A percentile compares a stretch with the other conserved stretches of the same genome.
These are phyloP conservation scores for Boletus eberwhitei DNA, from an alignment of 768 basidiomycete species.

Conservation along the genomic window DNA sequence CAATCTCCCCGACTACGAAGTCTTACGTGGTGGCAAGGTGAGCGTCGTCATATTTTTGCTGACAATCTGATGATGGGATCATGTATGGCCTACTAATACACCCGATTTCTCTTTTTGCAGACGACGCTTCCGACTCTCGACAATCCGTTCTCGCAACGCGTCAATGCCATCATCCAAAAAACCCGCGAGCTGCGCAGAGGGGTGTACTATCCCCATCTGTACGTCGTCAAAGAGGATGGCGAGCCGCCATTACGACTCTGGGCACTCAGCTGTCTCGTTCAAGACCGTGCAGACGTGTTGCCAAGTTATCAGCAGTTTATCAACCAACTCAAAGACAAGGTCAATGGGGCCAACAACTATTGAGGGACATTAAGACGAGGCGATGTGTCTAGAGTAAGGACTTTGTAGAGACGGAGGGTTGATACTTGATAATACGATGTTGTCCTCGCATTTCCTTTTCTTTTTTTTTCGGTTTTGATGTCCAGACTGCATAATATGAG, in stretches of 20 bases:
- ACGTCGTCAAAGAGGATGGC: slow-evolving; percentile 97
- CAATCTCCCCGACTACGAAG: slow-evolving; percentile 82
- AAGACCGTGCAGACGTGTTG: slow-evolving; percentile 91
- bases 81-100: background rate
- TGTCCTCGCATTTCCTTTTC: background rate
- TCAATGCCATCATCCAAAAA: slow-evolving; percentile 93
- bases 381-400: background rate
- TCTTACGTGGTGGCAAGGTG: slow-evolving; percentile 92
- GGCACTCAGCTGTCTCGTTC: slow-evolving; percentile 92
- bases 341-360: slow-evolving; percentile 34
- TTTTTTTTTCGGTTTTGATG: background rate
- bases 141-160: slow-evolving; percentile 92
- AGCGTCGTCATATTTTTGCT: background rate
- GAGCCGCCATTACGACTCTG: slow-evolving; percentile 92
- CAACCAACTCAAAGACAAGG: slow-evolving; percentile 84
- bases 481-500: background rate
- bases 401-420: background rate
- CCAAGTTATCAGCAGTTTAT: slow-evolving; percentile 97
- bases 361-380: slow-evolving; percentile 6
- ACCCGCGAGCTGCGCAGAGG: slow-evolving; percentile 92
- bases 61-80: background rate
- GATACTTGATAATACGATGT: background rate
- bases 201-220: slow-evolving; percentile 89
- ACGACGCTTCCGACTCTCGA: slow-evolving; percentile 87
- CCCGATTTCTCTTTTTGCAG: slow-evolving; percentile 36